Conservation (phyloP, 2,329 filamentous ascomycete species). For the Shiraia bambusicola region DNA sequence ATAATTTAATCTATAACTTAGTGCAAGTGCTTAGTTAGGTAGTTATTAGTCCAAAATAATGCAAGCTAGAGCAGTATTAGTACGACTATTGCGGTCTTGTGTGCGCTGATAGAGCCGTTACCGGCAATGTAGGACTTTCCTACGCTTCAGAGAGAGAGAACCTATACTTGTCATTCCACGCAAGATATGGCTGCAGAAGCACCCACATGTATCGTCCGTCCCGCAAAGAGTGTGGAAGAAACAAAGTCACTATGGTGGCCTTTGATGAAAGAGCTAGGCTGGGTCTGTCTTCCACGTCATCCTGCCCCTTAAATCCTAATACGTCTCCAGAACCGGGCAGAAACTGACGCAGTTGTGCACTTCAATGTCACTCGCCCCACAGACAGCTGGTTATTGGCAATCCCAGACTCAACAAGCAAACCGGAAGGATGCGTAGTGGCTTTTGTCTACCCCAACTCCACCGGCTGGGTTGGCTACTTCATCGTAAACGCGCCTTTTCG, state of each 20-base stretch:
- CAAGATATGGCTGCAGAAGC: conserved; percentile 3
- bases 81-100: too few relatives aligned
- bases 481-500: conserved; percentile 32
- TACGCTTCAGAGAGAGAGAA: neutral
- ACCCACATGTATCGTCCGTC: conserved; percentile 17
- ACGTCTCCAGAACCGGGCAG: conserved; percentile 34
- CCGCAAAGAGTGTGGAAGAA: conserved; percentile 22
- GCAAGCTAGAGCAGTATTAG: too few relatives aligned
- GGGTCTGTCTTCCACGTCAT: conserved; percentile 22
- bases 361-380: conserved; percentile 27
- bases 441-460: conserved; percentile 38
- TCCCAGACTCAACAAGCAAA: conserved; percentile 22
- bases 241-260: conserved; percentile 38
- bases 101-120: too few relatives aligned
- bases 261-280: conserved; percentile 37
- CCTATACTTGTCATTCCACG: neutral
- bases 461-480: conserved; percentile 45
- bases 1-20: too few relatives aligned
- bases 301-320: conserved; percentile 1
- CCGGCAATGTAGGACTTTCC: too few relatives aligned
- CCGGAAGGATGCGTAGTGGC: conserved; percentile 38
- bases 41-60: too few relatives aligned
- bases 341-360: conserved; percentile 36
- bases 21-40: too few relatives aligned
- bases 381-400: conserved; percentile 34